Conservation (phyloP, 2,329 filamentous ascomycete genomes). For the Epichloe hybrida region DNA sequence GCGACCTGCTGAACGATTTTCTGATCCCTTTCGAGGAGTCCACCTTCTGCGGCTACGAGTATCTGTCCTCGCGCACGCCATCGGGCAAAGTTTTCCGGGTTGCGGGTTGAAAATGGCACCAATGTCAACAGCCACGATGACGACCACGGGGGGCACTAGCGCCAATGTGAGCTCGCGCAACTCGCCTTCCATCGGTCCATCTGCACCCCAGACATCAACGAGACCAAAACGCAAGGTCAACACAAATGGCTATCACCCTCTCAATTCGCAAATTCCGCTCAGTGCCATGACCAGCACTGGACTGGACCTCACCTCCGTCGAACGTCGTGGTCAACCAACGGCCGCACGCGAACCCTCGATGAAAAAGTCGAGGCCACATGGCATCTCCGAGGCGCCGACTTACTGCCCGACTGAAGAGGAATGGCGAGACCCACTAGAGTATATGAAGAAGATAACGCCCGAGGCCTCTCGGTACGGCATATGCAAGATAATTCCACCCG, state of each 20-base stretch:
- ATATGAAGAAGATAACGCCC: conserved; percentile 80
- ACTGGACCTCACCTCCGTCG: conserved; percentile 78
- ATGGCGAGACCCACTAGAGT: conserved; percentile 86
- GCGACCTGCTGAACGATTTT: not conserved
- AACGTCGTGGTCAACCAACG: conserved; percentile 73
- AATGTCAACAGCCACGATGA: conserved; percentile 24
- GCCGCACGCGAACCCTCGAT: conserved; percentile 64
- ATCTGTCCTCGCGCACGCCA: not conserved
- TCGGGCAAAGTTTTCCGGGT: conserved; percentile 6
- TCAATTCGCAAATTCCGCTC: conserved; percentile 36
- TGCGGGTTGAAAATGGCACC: conserved; percentile 27
- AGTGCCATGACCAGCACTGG: conserved; percentile 46
- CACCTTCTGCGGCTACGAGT: not conserved
- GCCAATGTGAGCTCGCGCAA: conserved; percentile 37
- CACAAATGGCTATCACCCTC: conserved; percentile 38
- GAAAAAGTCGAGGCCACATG: conserved; percentile 67
- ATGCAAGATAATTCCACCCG: conserved; percentile 89
- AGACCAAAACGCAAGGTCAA: conserved; percentile 41
- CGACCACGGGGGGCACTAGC: conserved; percentile 23
- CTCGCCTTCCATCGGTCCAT: conserved; percentile 32
- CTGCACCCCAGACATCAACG: conserved; percentile 21
- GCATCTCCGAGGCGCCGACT: conserved; percentile 77
- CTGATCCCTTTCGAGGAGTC: not conserved
- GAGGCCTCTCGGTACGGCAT: conserved; percentile 83
- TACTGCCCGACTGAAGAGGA: conserved; percentile 86